Base-by-base conservation (phyloP, 495 filamentous ascomycete species). In the Aspergillus sparsus region DNA sequence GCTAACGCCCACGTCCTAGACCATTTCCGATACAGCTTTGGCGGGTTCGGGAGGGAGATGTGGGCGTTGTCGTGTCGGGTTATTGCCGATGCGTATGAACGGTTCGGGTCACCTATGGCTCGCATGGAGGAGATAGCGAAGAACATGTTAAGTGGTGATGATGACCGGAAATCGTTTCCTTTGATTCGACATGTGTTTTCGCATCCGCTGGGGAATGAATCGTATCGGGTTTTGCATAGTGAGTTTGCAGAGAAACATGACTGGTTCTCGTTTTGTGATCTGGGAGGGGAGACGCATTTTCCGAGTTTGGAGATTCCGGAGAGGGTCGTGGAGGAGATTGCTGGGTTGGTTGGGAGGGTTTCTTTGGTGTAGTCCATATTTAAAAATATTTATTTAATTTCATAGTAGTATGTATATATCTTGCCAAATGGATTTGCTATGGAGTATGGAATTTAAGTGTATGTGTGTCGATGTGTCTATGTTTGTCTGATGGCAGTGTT, bases 41-140 rank as follows among this genome's bases (percentile, higher is more conserved):
- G 49, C 4, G 7, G 31, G 4, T 52, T 52, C 31, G 49, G 49
- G 49, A 10, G 33, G 27, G 31, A 52, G 5, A 34, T 52, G 49
- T 52, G 49, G 49, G 49, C 49, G 5, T 35, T 52, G 31, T 52
- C 49, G 33, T 52, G 49, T 9, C 49, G 49, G 21, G 49, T 52
- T 3, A 52, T 52, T 35, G 49, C 27, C 27, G 49, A 35, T 35
- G 49, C 49, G 12, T 52, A 52, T 16, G 31, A 5, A 7, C 11
- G 36, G 49, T 35, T 34, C 15, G 49, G 49, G 2, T 34, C 31
- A 7, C 49, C 49, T 6, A 52, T 52, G 49, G 18, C 11, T 9
- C 33, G 49, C 10, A 52, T 52, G 49, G 49, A 52, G 49, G n/a
- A n/a, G n/a, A n/a, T n/a, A n/a, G n/a, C n/a, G n/a, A n/a, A n/a